phyloP scores from a whole-genome alignment of 208 protist species.

The Acanthamoeba lenticulata region DNA sequence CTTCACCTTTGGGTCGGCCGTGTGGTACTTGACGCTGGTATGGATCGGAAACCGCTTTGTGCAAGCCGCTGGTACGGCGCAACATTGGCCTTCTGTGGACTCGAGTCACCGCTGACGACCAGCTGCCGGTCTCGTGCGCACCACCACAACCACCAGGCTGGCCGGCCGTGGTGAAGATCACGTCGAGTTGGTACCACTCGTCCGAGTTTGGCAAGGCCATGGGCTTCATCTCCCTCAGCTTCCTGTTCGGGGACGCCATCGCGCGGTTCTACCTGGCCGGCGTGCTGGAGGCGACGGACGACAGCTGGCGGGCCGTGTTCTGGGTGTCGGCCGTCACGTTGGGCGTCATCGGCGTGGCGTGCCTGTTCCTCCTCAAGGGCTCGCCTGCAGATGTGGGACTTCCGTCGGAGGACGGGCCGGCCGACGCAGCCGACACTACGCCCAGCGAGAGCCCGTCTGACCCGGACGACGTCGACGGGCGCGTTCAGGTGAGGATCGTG shows the following conservation, averaged over 20 bases:
- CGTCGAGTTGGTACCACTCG: constrained; percentile 20
- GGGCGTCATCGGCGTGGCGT: background rate
- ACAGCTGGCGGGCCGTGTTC: constrained; percentile 46
- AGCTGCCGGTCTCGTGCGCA: too few relatives aligned
- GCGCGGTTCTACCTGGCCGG: constrained; percentile 58
- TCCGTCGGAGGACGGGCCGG: background rate
- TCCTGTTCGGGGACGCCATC: constrained; percentile 51
- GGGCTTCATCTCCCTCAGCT: constrained; percentile 64
- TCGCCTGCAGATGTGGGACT: constrained; percentile 52
- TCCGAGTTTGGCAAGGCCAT: constrained; percentile 41
- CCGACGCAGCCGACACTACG: background rate
- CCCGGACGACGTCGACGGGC: background rate
- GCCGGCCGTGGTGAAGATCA: constrained; percentile 46
- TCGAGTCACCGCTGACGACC: too few relatives aligned
- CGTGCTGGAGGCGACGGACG: constrained; percentile 28
- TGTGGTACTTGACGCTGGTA: constrained; percentile 56
- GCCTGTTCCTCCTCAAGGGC: constrained; percentile 31
- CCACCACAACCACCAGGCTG: background rate
- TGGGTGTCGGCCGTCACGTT: constrained; percentile 55
- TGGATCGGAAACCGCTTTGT: constrained; percentile 53
- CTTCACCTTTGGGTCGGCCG: constrained; percentile 22
- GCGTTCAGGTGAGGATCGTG: background rate
- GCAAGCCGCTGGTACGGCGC: constrained; percentile 3
- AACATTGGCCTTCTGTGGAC: background rate
- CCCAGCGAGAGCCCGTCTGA: background rate